These are phyloP conservation scores for Leptographium galeiforme DNA, from an alignment of 2,329 filamentous ascomycete species.

Conservation along the genomic window DNA sequence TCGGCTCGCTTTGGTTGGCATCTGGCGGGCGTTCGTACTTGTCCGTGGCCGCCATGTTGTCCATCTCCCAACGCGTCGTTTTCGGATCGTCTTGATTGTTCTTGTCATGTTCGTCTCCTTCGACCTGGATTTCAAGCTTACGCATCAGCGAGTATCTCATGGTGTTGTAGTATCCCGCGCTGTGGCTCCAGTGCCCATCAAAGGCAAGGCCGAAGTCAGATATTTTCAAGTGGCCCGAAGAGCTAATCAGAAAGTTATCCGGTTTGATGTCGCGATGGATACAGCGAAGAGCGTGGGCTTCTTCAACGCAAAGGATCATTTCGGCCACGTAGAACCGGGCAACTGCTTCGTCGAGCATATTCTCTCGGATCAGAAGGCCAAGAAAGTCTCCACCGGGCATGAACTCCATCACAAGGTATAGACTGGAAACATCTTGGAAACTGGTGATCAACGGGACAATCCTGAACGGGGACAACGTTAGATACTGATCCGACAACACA, in stretches of 20 bases:
- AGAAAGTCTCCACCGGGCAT: conserved; percentile 96
- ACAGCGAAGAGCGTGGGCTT: conserved; percentile 74
- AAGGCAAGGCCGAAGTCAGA: conserved; percentile 95
- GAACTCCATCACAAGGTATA: conserved; percentile 96
- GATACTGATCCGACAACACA: neutral
- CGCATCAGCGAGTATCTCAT: conserved; percentile 67
- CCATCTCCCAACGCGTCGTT: conserved; percentile 1
- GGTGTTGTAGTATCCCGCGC: conserved; percentile 72
- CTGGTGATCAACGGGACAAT: conserved; percentile 77
- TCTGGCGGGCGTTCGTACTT: conserved; percentile 22
- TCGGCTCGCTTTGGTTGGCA: conserved; percentile 25
- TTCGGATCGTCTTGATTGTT: conserved; percentile 12
- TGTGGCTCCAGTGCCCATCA: conserved; percentile 88
- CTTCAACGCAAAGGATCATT: conserved; percentile 91
- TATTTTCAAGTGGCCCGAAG: conserved; percentile 83
- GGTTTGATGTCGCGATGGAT: conserved; percentile 96
- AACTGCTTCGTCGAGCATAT: conserved; percentile 63
- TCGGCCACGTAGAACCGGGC: conserved; percentile 85
- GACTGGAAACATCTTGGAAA: conserved; percentile 71
- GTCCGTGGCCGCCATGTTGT: conserved; percentile 24
- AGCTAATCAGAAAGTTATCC: conserved; percentile 87
- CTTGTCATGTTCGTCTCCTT: conserved; percentile 60
- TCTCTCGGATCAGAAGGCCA: conserved; percentile 71
- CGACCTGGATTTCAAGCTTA: conserved; percentile 60
- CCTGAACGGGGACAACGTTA: conserved; percentile 27